A percentile compares a stretch with the other conserved stretches of the same genome.
These are phyloP conservation scores for Tothia fuscella DNA, from an alignment of 2,329 filamentous ascomycete species.

Conservation along the genomic window DNA sequence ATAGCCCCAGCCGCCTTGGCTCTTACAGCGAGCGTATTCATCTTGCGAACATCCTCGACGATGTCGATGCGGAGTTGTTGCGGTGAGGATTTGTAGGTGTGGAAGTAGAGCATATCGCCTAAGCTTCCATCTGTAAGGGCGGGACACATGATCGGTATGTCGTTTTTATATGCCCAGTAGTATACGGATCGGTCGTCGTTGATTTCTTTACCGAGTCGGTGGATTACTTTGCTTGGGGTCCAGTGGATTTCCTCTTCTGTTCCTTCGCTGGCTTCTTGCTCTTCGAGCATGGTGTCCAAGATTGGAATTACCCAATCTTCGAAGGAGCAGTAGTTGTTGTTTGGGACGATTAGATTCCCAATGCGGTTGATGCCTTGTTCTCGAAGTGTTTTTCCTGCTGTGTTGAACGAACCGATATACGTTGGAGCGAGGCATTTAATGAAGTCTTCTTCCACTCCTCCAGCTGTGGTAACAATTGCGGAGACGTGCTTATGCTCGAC, in stretches of 20 bases:
- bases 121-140: conserved; percentile 90
- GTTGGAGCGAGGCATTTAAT: conserved; percentile 96
- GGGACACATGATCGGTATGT: conserved; percentile 94
- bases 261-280: conserved; percentile 57
- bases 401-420: conserved; percentile 77
- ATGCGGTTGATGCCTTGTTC: conserved; percentile 87
- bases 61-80: conserved; percentile 76
- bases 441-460: conserved; percentile 91
- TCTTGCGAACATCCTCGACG: conserved; percentile 80
- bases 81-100: conserved; percentile 84
- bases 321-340: conserved; percentile 94
- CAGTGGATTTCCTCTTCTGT: conserved; percentile 62
- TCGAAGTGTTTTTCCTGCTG: conserved; percentile 64
- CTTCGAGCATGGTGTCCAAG: conserved; percentile 82
- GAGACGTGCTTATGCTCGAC: conserved; percentile 89
- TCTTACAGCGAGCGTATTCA: conserved; percentile 83
- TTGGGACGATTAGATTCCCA: conserved; percentile 89
- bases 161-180: conserved; percentile 96
- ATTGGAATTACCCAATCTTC: conserved; percentile 97
- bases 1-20: conserved; percentile 91
- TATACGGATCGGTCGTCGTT: conserved; percentile 84
- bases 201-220: conserved; percentile 83
- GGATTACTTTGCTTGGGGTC: conserved; percentile 89
- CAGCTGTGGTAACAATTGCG: conserved; percentile 87
- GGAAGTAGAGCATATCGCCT: conserved; percentile 97